These are phyloP conservation scores for Tylopilus felleus DNA, from an alignment of 768 basidiomycete genomes.

Conservation along the genomic window DNA sequence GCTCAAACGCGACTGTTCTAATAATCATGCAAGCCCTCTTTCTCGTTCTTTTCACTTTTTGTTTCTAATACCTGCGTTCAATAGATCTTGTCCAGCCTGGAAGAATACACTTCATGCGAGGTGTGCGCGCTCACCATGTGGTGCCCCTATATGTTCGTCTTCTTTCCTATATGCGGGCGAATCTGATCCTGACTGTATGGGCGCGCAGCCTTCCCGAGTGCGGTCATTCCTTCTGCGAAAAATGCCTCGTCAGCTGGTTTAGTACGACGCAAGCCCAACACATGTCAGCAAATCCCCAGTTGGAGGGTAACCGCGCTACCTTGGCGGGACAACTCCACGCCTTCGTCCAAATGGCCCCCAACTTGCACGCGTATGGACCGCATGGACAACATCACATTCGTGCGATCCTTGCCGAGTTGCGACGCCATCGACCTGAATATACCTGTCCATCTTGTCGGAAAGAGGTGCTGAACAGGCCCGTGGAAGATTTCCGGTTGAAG, in stretches of 20 bases:
- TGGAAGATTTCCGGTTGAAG: constrained; percentile 63
- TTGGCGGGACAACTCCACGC: constrained; percentile 15
- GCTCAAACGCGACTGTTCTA: constrained; percentile 13
- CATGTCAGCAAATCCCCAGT: constrained; percentile 43
- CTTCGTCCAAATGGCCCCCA: constrained; percentile 22
- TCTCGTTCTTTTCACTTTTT: neutral
- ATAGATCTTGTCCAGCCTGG: constrained; percentile 44
- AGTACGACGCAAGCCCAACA: constrained; percentile 48
- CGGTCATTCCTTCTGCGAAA: constrained; percentile 67
- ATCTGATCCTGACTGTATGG: neutral
- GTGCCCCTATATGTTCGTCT: constrained; percentile 60
- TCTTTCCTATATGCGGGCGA: neutral
- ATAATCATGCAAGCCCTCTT: constrained; percentile 6
- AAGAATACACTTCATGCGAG: constrained; percentile 58
- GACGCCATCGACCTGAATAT: constrained; percentile 46
- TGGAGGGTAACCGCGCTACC: constrained; percentile 32
- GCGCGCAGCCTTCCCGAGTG: constrained; percentile 55
- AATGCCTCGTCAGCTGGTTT: constrained; percentile 58
- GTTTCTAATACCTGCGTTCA: neutral
- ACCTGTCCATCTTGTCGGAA: constrained; percentile 68
- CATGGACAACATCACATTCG: constrained; percentile 18
- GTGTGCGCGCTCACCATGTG: constrained; percentile 65
- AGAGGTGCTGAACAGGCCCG: constrained; percentile 45
- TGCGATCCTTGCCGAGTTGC: constrained; percentile 19
- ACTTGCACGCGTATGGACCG: constrained; percentile 15